Conservation (phyloP, 208 protist genomes). For the Leishmania major region DNA sequence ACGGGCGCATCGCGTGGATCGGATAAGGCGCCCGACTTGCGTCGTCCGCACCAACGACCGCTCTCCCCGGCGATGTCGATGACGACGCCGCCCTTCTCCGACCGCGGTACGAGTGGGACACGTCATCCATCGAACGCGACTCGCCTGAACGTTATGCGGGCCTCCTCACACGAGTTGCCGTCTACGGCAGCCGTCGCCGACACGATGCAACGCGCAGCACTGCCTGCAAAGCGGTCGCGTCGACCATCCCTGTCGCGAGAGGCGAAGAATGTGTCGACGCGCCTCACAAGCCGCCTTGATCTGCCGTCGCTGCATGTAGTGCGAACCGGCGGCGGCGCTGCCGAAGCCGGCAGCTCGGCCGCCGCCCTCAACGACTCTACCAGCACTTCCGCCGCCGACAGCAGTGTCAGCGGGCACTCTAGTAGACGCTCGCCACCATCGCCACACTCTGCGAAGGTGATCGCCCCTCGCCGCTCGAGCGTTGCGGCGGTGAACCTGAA, state of each 20-base stretch:
- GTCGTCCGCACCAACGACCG: background rate
- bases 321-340: constrained; percentile 2
- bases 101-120: background rate
- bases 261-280: constrained; percentile 18
- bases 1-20: background rate
- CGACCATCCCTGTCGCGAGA: constrained; percentile 13
- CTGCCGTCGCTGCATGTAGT: constrained; percentile 2
- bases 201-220: background rate
- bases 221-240: background rate
- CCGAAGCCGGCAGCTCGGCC: background rate
- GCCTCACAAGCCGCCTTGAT: constrained; percentile 10
- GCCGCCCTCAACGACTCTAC: background rate
- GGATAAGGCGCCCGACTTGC: background rate
- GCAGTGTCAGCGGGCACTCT: background rate
- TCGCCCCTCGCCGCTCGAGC: constrained; percentile 26
- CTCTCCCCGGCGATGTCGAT: background rate
- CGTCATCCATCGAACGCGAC: background rate
- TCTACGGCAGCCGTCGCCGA: background rate
- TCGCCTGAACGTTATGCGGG: background rate
- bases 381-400: constrained; percentile 2
- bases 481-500: constrained; percentile 27
- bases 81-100: background rate
- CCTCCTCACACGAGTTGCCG: background rate
- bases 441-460: constrained; percentile 20
- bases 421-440: background rate